phyloP scores from a whole-genome alignment of 2,329 filamentous ascomycete species.

The Paraconiothyrium sp. region DNA sequence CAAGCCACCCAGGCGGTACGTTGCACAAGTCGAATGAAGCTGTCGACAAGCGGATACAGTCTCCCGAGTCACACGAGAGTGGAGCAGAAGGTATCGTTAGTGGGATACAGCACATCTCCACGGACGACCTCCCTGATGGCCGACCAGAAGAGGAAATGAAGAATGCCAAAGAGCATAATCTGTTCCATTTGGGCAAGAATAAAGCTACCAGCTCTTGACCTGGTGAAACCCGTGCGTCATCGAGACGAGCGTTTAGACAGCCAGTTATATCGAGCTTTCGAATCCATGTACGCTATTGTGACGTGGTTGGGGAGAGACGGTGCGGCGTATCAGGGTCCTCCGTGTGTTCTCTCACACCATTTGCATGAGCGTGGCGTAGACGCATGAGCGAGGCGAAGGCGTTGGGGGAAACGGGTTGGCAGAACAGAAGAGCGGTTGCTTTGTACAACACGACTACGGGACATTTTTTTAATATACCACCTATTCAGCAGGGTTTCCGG shows the following conservation, averaged over 20 bases:
- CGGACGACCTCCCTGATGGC: conserved; percentile 55
- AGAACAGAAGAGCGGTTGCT: conserved; percentile 15
- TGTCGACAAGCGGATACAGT: conserved; percentile 17
- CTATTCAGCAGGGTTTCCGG: background rate
- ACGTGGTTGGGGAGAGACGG: conserved; percentile 2
- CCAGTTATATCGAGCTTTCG: background rate
- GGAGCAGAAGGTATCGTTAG: conserved; percentile 33
- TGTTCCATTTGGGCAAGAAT: conserved; percentile 42
- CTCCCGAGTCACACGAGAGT: conserved; percentile 34
- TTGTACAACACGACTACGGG: conserved; percentile 18
- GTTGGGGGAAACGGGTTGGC: conserved; percentile 26
- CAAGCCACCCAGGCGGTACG: conserved; percentile 29
- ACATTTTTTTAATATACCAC: conserved; percentile 18
- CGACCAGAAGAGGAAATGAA: conserved; percentile 52
- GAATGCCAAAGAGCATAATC: conserved; percentile 42
- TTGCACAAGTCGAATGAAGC: conserved; percentile 16
- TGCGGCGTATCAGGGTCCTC: conserved; percentile 37
- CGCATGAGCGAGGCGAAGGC: conserved; percentile 38
- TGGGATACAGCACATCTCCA: conserved; percentile 47
- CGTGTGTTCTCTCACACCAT: conserved; percentile 28
- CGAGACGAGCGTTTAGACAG: conserved; percentile 3
- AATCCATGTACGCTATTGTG: background rate
- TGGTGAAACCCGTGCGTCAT: background rate
- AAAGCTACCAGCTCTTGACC: conserved; percentile 27
- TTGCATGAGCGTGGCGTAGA: conserved; percentile 39